These are phyloP conservation scores for Rhynchospora pubera DNA, from an alignment of 176 grass and related monocot genomes.

Conservation along the genomic window DNA sequence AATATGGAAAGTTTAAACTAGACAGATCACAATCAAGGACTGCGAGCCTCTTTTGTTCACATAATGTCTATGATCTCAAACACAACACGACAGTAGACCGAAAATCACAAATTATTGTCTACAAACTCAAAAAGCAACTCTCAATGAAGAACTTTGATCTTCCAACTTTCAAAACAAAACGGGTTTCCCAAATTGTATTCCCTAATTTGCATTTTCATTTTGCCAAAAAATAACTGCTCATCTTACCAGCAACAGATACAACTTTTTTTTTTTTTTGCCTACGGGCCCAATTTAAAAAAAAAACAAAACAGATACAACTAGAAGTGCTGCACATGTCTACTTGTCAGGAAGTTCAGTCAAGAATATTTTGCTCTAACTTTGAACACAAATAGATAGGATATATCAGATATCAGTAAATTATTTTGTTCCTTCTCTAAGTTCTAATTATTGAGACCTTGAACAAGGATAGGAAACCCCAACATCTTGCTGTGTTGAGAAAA, in stretches of 20 bases:
- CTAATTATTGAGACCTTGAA: conserved; percentile 1
- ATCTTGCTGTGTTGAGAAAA: not conserved
- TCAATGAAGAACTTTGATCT: not conserved
- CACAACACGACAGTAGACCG: not conserved
- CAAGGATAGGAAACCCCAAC: conserved; percentile 14
- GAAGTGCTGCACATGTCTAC: not conserved
- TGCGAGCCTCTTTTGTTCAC: too few relatives aligned
- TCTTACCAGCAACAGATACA: not conserved
- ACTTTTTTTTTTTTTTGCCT: too few relatives aligned
- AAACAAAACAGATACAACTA: too few relatives aligned
- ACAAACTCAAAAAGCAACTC: not conserved
- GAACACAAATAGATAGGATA: not conserved
- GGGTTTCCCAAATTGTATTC: not conserved
- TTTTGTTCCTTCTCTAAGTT: not conserved
- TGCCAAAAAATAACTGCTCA: not conserved
- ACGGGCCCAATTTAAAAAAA: too few relatives aligned
- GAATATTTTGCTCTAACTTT: not conserved
- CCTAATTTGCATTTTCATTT: not conserved
- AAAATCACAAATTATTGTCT: not conserved
- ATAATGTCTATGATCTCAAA: not conserved
- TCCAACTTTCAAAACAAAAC: not conserved
- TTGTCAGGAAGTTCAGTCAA: not conserved
- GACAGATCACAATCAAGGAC: not conserved
- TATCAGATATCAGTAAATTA: not conserved
- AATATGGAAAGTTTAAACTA: not conserved